Evolutionary conservation across 768 basidiomycete species (phyloP), one percentile per base, ranked within the genome.

Genomic region (Thelephora ganbajun): DNA sequence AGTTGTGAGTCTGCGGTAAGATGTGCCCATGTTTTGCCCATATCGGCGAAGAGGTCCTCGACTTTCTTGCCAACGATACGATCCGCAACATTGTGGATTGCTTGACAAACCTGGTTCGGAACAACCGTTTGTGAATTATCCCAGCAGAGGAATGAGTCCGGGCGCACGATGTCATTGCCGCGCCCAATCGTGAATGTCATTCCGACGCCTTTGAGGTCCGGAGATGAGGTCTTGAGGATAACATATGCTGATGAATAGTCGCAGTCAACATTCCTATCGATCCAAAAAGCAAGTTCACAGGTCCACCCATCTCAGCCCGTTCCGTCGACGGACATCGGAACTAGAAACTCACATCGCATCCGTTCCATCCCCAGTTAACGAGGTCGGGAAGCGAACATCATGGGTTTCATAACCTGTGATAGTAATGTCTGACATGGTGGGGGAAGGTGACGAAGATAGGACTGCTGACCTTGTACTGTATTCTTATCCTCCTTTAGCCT

Each of bases 221-320:
- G 26, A 4, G 66, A 57, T 19, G 78, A 71, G n/a, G 86, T 93
- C 51, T 74, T 66, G 48, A 97, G 70, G 19, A 79, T 74, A 41
- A 96, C 71, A 61, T 96, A 96, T 5, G 93, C 93, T 1, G 91
- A 87, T 2, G 89, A 92, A 65, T 96, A 96, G 66, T 96, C 93
- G 65, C 91, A 94, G 48, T 89, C 88, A 30, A 85, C 84, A 64
- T 96, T 94, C 90, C 86, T 89, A 51, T 23, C 49, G n/a, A 45
- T 16, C 22, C 30, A 36, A 33, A 35, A 43, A 16, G 14, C 39
- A 7, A 47, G 43, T 35, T 11, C 36, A 20, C n/a, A n/a, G n/a
- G 30, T 18, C 19, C 14, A 6, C 18, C 19, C 36, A 5, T 23
- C 2, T 19, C 14, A 26, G 16, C 2, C 9, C 39, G 14, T 41